phyloP scores from a whole-genome alignment of 352 stramenopile species.

The Phytopythium sindhum region DNA sequence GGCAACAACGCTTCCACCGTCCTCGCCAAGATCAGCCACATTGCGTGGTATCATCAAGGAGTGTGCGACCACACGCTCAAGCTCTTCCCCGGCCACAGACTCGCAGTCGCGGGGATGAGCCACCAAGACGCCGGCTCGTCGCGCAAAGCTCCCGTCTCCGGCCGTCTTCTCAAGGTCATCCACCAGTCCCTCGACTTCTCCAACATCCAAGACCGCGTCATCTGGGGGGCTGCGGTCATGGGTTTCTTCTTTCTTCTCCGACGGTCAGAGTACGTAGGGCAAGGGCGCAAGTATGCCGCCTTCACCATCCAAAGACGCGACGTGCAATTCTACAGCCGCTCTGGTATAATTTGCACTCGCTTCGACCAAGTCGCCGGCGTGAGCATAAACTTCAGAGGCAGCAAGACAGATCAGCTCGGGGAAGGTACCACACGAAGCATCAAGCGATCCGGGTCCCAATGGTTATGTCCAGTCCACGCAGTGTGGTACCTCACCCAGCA shows the following conservation, averaged over 20 bases:
- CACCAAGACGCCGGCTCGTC: neutral
- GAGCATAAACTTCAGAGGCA: neutral
- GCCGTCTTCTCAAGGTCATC: neutral
- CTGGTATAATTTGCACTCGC: neutral
- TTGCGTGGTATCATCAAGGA: neutral
- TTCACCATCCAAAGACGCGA: neutral
- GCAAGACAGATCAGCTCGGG: conserved; percentile 6
- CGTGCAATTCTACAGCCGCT: neutral
- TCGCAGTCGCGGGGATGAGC: neutral
- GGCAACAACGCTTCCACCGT: neutral
- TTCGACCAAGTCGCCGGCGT: neutral
- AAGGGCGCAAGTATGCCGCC: neutral
- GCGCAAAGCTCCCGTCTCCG: neutral
- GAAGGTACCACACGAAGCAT: conserved; percentile 1
- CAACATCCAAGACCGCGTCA: neutral
- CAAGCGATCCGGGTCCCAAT: neutral
- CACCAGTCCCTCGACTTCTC: neutral
- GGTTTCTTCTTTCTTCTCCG: conserved; percentile 9
- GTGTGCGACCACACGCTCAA: neutral
- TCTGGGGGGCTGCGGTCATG: conserved; percentile 10
- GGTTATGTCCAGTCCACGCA: neutral
- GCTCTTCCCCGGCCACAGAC: neutral
- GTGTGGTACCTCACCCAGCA: conserved; percentile 4
- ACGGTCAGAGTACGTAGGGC: conserved; percentile 1
- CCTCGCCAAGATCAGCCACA: neutral